phyloP scores from a whole-genome alignment of 768 basidiomycete genomes.

The Omphalotus guepiniiformis region DNA sequence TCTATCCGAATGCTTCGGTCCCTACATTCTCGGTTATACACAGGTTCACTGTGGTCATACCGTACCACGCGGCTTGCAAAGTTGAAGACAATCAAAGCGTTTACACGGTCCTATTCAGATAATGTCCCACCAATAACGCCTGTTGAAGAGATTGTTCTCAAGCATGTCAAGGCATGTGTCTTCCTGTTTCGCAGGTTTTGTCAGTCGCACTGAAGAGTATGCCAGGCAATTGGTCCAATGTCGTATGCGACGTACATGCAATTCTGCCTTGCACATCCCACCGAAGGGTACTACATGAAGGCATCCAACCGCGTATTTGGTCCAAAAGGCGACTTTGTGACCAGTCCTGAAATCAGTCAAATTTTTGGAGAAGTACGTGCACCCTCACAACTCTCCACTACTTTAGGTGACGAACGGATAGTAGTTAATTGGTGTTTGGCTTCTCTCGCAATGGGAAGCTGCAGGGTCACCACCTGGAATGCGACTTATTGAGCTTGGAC shows the following conservation, averaged over 20 bases:
- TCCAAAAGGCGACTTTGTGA: conserved; percentile 85
- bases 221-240: conserved; percentile 83
- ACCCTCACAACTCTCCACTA: background rate
- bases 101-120: background rate
- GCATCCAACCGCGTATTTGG: conserved; percentile 76
- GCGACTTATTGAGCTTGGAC: conserved; percentile 87
- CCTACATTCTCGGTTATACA: background rate
- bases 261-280: conserved; percentile 85
- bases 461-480: conserved; percentile 45
- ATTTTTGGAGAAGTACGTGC: conserved; percentile 88
- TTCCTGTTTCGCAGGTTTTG: background rate
- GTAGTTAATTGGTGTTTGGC: conserved; percentile 87
- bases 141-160: conserved; percentile 64
- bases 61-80: too few relatives aligned
- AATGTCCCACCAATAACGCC: conserved; percentile 25
- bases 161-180: conserved; percentile 63
- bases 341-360: conserved; percentile 95
- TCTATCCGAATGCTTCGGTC: background rate
- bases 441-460: conserved; percentile 68
- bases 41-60: too few relatives aligned
- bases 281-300: conserved; percentile 90
- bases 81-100: conserved; percentile 4
- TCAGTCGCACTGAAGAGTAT: background rate
- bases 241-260: conserved; percentile 90
- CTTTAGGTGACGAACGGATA: conserved; percentile 10